phyloP scores from a whole-genome alignment of 1,139 yeast species.

The Hyphopichia buzzinii region DNA sequence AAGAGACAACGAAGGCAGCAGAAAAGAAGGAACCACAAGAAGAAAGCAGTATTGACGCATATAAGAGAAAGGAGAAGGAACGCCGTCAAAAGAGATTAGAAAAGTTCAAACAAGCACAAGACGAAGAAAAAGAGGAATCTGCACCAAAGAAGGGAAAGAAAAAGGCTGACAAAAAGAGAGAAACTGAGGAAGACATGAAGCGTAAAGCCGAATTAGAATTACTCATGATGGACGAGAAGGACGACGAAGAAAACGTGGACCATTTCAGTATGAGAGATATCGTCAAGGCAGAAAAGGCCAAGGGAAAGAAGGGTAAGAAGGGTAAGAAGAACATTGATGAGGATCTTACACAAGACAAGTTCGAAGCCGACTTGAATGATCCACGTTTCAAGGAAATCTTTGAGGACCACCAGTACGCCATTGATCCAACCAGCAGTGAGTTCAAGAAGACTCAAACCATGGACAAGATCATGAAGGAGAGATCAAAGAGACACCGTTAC shows the following conservation, averaged over 20 bases:
- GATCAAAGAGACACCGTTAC: conserved; percentile 52
- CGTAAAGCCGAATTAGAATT: conserved; percentile 72
- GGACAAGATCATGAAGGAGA: conserved; percentile 75
- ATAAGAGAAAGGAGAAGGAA: conserved; percentile 88
- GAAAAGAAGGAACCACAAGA: conserved; percentile 46
- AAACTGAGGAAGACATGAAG: conserved; percentile 35
- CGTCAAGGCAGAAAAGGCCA: conserved; percentile 67
- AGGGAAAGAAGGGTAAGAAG: conserved; percentile 46
- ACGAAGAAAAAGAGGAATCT: conserved; percentile 35
- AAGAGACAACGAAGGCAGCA: conserved; percentile 15
- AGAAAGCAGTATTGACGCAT: conserved; percentile 77
- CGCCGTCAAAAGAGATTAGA: conserved; percentile 81
- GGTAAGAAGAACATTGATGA: conserved; percentile 40
- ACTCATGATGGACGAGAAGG: conserved; percentile 68
- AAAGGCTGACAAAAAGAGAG: conserved; percentile 12
- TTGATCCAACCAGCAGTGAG: conserved; percentile 86
- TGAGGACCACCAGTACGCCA: conserved; percentile 87
- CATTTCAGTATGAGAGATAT: conserved; percentile 84
- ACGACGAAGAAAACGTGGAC: conserved; percentile 40
- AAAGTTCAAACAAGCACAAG: conserved; percentile 58
- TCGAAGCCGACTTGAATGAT: conserved; percentile 69
- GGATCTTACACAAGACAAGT: conserved; percentile 55
- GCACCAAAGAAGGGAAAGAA: conserved; percentile 15
- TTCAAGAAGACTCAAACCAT: conserved; percentile 85
- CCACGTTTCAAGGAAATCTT: conserved; percentile 86